Conservation (phyloP, 371 early-diverging fungal genomes). For the Mortierella sp. region DNA sequence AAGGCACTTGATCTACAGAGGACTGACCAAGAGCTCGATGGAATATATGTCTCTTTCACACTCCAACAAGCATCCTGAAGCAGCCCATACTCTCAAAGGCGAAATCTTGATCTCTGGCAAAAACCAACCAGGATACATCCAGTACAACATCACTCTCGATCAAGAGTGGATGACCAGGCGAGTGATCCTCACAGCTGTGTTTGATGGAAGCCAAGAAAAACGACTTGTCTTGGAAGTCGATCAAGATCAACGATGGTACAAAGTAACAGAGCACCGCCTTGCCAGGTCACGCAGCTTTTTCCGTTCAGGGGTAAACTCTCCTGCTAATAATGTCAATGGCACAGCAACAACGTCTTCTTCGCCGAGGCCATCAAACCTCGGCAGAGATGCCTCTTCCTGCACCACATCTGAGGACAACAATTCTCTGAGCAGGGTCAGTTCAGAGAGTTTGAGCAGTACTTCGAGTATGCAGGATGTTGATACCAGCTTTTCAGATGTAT, state of each 20-base stretch:
- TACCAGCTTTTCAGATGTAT: conserved; percentile 23
- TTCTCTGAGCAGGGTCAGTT: conserved; percentile 8
- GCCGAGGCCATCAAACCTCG: conserved; percentile 3
- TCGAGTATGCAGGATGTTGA: conserved; percentile 45
- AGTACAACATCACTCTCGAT: conserved; percentile 37
- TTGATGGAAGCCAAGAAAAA: conserved; percentile 32
- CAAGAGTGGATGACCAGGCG: conserved; percentile 44
- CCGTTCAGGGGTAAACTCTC: conserved; percentile 26
- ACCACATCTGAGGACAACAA: neutral
- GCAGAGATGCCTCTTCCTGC: neutral
- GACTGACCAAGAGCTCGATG: conserved; percentile 38
- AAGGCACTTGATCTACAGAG: conserved; percentile 37
- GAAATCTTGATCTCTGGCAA: conserved; percentile 40
- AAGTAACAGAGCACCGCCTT: conserved; percentile 34
- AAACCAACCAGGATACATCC: conserved; percentile 33
- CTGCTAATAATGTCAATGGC: neutral
- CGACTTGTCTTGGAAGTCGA: conserved; percentile 32
- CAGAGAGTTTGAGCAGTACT: conserved; percentile 16
- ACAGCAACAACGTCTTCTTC: conserved; percentile 16
- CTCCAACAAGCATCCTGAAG: conserved; percentile 26
- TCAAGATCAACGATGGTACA: conserved; percentile 44
- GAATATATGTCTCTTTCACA: conserved; percentile 45
- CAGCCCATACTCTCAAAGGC: conserved; percentile 41
- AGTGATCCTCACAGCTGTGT: conserved; percentile 29
- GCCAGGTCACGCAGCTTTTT: conserved; percentile 39